Evolutionary conservation across 2,329 filamentous ascomycete genomes (phyloP).

Genomic region (Hypoxylon sp.): DNA sequence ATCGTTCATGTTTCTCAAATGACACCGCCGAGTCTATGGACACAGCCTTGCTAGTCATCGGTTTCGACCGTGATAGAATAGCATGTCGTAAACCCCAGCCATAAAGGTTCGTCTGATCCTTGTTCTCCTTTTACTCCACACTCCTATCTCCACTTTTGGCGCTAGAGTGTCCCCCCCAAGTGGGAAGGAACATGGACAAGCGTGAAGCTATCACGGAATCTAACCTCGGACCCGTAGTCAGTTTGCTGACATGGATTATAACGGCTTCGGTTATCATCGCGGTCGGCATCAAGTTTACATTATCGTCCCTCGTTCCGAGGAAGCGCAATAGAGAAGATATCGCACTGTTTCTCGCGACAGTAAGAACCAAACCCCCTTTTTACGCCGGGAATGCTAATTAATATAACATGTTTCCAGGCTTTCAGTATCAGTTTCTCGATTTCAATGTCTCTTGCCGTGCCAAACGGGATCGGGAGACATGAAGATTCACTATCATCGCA

Average conservation of each 20-base stretch:
- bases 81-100: not conserved
- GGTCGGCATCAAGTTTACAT: conserved; percentile 40
- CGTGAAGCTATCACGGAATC: conserved; percentile 37
- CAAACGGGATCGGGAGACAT: conserved; percentile 40
- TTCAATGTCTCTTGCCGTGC: conserved; percentile 37
- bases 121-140: conserved; percentile 3
- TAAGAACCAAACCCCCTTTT: conserved; percentile 16
- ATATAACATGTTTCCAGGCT: conserved; percentile 17
- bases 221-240: conserved; percentile 40
- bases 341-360: conserved; percentile 33
- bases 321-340: conserved; percentile 35
- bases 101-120: not conserved
- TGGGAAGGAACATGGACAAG: conserved; percentile 30
- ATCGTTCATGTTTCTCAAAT: too few species aligned
- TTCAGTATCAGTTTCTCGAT: conserved; percentile 41
- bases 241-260: conserved; percentile 40
- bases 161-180: not conserved
- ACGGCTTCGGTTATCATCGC: conserved; percentile 35
- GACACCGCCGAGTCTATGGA: not conserved
- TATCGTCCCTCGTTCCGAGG: conserved; percentile 30
- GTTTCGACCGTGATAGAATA: not conserved
- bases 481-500: conserved; percentile 24
- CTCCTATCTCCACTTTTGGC: not conserved
- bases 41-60: conserved; percentile 14
- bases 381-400: conserved; percentile 20